A percentile compares a stretch with the other conserved stretches of the same genome.
phyloP scores from a whole-genome alignment of 2,329 filamentous ascomycete genomes.

The Sphaerostilbella broomeana region DNA sequence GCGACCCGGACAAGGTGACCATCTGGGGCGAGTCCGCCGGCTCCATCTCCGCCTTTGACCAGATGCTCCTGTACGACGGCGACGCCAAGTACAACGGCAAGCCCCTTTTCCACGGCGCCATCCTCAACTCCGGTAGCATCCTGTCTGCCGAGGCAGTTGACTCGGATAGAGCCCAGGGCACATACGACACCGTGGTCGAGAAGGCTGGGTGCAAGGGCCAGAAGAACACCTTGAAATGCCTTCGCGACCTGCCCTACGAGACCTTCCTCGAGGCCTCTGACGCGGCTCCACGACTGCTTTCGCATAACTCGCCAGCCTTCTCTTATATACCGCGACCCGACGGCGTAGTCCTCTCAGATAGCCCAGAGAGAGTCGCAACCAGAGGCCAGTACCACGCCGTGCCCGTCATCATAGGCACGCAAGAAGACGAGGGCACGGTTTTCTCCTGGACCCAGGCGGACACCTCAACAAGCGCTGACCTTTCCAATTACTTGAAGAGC shows the following conservation, averaged over 20 bases:
- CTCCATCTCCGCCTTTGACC: constrained; percentile 66
- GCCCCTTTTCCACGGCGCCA: constrained; percentile 65
- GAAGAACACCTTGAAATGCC: constrained; percentile 58
- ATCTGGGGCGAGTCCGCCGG: constrained; percentile 72
- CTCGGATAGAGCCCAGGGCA: constrained; percentile 54
- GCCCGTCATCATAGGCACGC: constrained; percentile 56
- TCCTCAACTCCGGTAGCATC: constrained; percentile 68
- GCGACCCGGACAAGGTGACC: constrained; percentile 68
- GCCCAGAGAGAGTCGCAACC: constrained; percentile 42
- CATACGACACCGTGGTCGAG: constrained; percentile 56
- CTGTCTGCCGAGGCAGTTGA: constrained; percentile 58
- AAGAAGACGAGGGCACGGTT: constrained; percentile 61
- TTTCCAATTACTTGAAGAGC: constrained; percentile 47
- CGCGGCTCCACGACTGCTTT: constrained; percentile 50
- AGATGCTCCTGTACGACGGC: constrained; percentile 67
- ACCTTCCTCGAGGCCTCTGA: constrained; percentile 55
- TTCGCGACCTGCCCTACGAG: constrained; percentile 54
- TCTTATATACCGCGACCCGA: constrained; percentile 58
- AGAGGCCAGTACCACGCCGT: constrained; percentile 48
- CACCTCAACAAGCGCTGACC: constrained; percentile 46
- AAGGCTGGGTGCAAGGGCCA: constrained; percentile 54
- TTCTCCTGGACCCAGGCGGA: constrained; percentile 54
- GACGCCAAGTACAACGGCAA: constrained; percentile 68
- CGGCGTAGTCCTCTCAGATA: constrained; percentile 44
- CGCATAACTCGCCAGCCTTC: constrained; percentile 51